phyloP scores from a whole-genome alignment of 2,329 filamentous ascomycete genomes.

The Fusarium verrucosum region DNA sequence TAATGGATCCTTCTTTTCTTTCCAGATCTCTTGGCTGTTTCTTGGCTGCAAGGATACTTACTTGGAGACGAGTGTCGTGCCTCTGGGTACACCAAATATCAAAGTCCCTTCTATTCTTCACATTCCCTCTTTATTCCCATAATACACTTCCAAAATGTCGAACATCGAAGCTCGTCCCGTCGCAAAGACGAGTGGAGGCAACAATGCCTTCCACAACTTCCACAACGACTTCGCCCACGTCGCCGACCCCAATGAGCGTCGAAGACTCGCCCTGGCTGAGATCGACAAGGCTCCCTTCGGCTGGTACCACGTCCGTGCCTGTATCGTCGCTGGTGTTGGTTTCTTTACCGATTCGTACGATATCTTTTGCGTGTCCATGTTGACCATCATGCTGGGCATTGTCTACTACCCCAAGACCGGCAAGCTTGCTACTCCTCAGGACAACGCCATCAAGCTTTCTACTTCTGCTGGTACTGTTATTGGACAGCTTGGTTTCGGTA shows the following conservation, averaged over 20 bases:
- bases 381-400: slow-evolving; percentile 80
- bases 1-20: slow-evolving; percentile 7
- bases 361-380: slow-evolving; percentile 79
- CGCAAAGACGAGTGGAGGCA: slow-evolving; percentile 68
- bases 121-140: neutral
- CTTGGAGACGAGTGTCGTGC: slow-evolving; percentile 12
- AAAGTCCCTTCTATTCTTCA: slow-evolving; percentile 1
- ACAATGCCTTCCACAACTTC: slow-evolving; percentile 79
- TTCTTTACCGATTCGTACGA: slow-evolving; percentile 91
- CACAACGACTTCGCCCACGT: slow-evolving; percentile 75
- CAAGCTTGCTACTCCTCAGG: slow-evolving; percentile 71
- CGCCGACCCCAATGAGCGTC: slow-evolving; percentile 79
- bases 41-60: slow-evolving; percentile 21
- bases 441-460: slow-evolving; percentile 86
- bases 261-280: slow-evolving; percentile 80
- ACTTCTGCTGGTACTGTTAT: slow-evolving; percentile 86
- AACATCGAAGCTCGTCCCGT: slow-evolving; percentile 13
- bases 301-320: slow-evolving; percentile 83
- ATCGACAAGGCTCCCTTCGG: slow-evolving; percentile 84
- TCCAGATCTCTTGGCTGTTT: slow-evolving; percentile 17
- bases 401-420: slow-evolving; percentile 73
- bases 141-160: slow-evolving; percentile 25
- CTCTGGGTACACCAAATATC: slow-evolving; percentile 1
- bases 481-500: slow-evolving; percentile 82
- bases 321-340: slow-evolving; percentile 81